A percentile compares a stretch with the other conserved stretches of the same genome.
These are phyloP conservation scores for Aspergillus phoenicis DNA, from an alignment of 2,329 filamentous ascomycete genomes.

Conservation along the genomic window DNA sequence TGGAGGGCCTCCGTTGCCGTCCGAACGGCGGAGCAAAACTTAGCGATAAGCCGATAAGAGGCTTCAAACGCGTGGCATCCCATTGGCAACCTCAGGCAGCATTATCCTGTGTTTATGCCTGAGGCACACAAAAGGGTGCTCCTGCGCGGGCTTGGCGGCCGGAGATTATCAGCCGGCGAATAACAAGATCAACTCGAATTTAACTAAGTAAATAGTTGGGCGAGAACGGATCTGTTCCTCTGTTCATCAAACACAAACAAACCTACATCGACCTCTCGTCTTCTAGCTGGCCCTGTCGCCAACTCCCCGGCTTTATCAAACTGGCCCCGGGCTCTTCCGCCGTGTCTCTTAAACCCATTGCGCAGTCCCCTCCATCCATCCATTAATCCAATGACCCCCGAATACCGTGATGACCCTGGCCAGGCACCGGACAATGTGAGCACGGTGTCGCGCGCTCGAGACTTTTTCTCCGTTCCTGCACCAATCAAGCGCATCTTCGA, in stretches of 20 bases:
- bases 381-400: constrained; percentile 30
- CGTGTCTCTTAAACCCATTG: neutral
- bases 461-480: constrained; percentile 57
- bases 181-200: neutral
- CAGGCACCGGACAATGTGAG: constrained; percentile 27
- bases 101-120: neutral
- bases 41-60: constrained; percentile 7
- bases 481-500: constrained; percentile 84
- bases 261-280: neutral
- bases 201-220: neutral
- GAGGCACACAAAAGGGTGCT: neutral
- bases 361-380: neutral
- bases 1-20: neutral
- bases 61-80: neutral
- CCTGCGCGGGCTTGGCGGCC: neutral
- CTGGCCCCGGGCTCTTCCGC: neutral
- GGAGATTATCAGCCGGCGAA: constrained; percentile 4
- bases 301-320: neutral
- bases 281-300: neutral
- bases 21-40: neutral
- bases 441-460: constrained; percentile 26
- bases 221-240: neutral
- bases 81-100: constrained; percentile 2
- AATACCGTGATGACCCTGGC: constrained; percentile 26
- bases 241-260: neutral